Conservation (phyloP, 139 green algal genomes). For the Tetraselmis chui region DNA sequence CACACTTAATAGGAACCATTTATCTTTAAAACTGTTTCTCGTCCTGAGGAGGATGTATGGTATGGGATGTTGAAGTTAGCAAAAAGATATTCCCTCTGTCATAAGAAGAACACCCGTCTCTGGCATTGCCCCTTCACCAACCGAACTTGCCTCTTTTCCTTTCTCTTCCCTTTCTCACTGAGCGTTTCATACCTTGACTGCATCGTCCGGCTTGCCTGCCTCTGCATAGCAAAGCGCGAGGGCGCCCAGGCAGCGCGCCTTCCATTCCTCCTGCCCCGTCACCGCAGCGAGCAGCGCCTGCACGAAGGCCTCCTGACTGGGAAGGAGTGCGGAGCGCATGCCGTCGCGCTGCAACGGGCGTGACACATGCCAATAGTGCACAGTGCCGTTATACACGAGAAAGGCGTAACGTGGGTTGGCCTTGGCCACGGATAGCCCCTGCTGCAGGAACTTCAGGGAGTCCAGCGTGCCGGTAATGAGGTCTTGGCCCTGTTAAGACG, state of each 20-base stretch:
- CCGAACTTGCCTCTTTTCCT: no score
- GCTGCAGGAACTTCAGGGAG: background rate
- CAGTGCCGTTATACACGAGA: constrained; percentile 55
- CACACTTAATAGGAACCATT: no score
- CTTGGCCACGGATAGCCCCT: background rate
- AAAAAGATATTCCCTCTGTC: no score
- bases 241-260: constrained; percentile 16
- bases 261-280: constrained; percentile 39
- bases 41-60: no score
- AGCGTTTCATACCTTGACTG: constrained; percentile 4
- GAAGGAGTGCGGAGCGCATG: constrained; percentile 37
- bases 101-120: no score
- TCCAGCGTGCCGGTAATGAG: background rate
- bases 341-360: constrained; percentile 39
- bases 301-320: constrained; percentile 33
- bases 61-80: no score
- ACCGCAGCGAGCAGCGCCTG: constrained; percentile 39
- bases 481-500: background rate
- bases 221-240: constrained; percentile 38
- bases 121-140: no score
- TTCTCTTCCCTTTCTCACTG: no score
- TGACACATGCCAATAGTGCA: constrained; percentile 51
- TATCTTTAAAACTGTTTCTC: no score
- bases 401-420: constrained; percentile 31
- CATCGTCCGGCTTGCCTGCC: constrained; percentile 11